Percentiles rank a stretch among this genome's conserved stretches.
Evolutionary conservation across 2,329 filamentous ascomycete genomes (phyloP).

Genomic region (Taxawa tesnikishii): DNA sequence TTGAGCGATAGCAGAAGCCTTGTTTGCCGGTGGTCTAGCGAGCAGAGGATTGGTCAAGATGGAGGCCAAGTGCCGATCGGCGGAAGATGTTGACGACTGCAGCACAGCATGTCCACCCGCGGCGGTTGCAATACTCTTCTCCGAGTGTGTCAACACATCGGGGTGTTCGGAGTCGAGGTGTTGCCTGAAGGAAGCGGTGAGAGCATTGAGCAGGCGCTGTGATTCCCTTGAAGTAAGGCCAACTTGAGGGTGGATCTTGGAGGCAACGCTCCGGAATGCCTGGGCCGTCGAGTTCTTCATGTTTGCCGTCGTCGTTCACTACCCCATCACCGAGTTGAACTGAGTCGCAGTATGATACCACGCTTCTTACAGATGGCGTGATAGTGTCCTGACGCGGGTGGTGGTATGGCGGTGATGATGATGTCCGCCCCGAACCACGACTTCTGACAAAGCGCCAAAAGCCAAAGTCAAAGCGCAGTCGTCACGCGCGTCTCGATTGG

Average conservation of each 20-base stretch:
- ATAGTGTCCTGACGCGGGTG: too few relatives aligned
- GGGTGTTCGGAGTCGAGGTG: constrained; percentile 50
- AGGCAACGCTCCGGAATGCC: constrained; percentile 35
- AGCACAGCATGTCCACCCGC: not conserved
- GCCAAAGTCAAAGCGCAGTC: too few relatives aligned
- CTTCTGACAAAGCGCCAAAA: too few relatives aligned
- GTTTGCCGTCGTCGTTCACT: too few relatives aligned
- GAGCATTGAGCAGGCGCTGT: constrained; percentile 44
- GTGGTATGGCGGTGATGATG: too few relatives aligned
- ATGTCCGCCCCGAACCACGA: too few relatives aligned
- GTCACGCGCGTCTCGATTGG: too few relatives aligned
- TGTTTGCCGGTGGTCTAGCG: constrained; percentile 3
- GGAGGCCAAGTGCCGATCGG: constrained; percentile 35
- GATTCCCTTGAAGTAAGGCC: constrained; percentile 46
- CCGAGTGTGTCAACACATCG: constrained; percentile 8
- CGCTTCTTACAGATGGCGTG: too few relatives aligned
- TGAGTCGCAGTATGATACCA: too few relatives aligned
- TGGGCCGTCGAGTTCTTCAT: constrained; percentile 42
- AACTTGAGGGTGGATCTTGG: constrained; percentile 40
- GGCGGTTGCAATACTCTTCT: too few relatives aligned
- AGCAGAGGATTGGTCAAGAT: constrained; percentile 41
- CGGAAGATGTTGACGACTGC: constrained; percentile 8
- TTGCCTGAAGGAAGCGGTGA: constrained; percentile 51
- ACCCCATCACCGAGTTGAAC: too few relatives aligned
- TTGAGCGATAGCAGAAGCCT: constrained; percentile 13